A percentile compares a stretch with the other conserved stretches of the same genome.
Evolutionary conservation across 2,329 filamentous ascomycete species (phyloP).

Genomic region (Paecilomyces niveus): DNA sequence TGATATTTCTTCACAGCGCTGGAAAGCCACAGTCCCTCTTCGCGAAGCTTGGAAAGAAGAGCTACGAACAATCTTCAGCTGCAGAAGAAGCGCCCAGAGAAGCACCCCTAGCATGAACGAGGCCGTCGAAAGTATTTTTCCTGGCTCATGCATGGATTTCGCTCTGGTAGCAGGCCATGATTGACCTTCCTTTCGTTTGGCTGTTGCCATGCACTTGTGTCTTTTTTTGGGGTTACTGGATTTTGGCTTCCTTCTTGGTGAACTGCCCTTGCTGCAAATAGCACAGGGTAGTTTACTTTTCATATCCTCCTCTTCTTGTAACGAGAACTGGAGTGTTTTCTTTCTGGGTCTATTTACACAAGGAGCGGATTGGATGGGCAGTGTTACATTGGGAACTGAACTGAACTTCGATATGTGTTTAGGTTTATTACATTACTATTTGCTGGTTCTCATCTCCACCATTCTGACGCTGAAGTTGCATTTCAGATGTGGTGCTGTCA

Average conservation of each 20-base stretch:
- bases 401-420: neutral
- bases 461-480: neutral
- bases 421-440: neutral
- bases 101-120: neutral
- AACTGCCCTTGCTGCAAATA: too few relatives aligned
- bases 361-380: neutral
- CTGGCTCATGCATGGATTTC: neutral
- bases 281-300: too few relatives aligned
- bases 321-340: neutral
- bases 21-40: slow-evolving; percentile 40
- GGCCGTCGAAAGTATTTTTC: too few relatives aligned
- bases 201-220: neutral
- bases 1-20: slow-evolving; percentile 16
- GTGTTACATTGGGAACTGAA: neutral
- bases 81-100: neutral
- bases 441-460: neutral
- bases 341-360: neutral
- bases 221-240: neutral
- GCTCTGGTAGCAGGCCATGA: neutral
- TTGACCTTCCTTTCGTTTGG: neutral
- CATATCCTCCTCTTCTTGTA: too few relatives aligned
- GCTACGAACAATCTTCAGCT: slow-evolving; percentile 29
- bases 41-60: slow-evolving; percentile 41
- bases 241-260: neutral
- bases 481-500: neutral